Evolutionary conservation across 495 filamentous ascomycete genomes (phyloP).

Genomic region (Acidiella bohemica): DNA sequence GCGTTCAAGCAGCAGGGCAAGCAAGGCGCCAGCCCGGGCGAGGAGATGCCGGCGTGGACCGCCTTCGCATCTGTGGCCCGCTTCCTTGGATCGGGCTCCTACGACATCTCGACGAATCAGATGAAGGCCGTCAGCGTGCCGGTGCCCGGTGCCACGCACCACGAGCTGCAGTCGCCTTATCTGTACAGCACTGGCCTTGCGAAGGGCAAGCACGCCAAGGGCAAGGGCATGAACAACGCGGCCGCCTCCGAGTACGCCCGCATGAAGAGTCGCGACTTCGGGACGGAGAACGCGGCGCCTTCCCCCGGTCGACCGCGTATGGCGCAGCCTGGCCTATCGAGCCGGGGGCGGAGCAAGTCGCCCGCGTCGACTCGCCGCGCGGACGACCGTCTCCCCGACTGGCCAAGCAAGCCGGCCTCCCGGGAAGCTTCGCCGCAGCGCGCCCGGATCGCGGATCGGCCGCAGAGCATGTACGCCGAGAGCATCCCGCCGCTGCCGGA

Average conservation of each 20-base stretch:
- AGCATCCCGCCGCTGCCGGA: constrained; percentile 19
- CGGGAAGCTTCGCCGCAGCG: not conserved
- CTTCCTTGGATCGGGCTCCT: constrained; percentile 30
- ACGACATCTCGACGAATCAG: constrained; percentile 29
- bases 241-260: constrained; percentile 29
- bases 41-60: constrained; percentile 16
- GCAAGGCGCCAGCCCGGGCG: constrained; percentile 5
- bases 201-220: constrained; percentile 17
- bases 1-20: not conserved
- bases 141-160: not conserved
- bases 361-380: not conserved
- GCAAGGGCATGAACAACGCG: constrained; percentile 29
- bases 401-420: not conserved
- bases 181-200: constrained; percentile 16
- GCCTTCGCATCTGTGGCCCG: constrained; percentile 30
- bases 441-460: not conserved
- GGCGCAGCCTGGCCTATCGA: constrained; percentile 4
- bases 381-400: constrained; percentile 10
- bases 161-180: constrained; percentile 12
- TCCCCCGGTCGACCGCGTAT: constrained; percentile 2
- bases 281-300: not conserved
- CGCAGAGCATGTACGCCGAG: constrained; percentile 13
- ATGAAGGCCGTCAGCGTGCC: constrained; percentile 5
- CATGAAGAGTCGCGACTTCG: constrained; percentile 28
- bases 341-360: not conserved